phyloP scores from a whole-genome alignment of 2,329 filamentous ascomycete species.

The Penicillium sclerotiorum region DNA sequence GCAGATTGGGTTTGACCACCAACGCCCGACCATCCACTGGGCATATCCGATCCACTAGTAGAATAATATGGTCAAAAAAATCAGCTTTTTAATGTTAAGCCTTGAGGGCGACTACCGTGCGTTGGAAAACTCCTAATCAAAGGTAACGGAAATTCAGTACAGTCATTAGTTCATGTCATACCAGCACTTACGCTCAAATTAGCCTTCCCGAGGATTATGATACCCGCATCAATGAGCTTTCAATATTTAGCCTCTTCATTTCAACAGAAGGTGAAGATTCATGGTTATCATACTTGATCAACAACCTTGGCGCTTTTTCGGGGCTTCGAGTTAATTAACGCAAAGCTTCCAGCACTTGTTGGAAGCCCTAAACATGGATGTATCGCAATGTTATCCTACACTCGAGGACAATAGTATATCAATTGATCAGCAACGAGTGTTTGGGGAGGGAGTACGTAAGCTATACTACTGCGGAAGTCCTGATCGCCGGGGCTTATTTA shows the following conservation, averaged over 20 bases:
- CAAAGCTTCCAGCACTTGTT: conserved; percentile 18
- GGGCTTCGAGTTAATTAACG: conserved; percentile 15
- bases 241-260: conserved; percentile 2
- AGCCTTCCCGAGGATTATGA: conserved; percentile 30
- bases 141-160: no score
- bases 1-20: conserved; percentile 33
- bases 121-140: no score
- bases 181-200: conserved; percentile 30
- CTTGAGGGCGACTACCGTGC: no score
- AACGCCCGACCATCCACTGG: conserved; percentile 25
- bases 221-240: conserved; percentile 19
- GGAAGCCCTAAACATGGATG: no score
- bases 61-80: not conserved
- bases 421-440: no score
- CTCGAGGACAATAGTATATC: no score
- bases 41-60: conserved; percentile 5
- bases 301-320: conserved; percentile 23
- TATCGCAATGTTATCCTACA: no score
- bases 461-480: no score
- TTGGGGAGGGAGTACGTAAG: no score
- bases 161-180: no score
- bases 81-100: conserved; percentile 7
- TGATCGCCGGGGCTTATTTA: no score
- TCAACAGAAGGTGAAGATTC: conserved; percentile 17
- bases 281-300: no score